These are phyloP conservation scores for Septoria petroselini DNA, from an alignment of 2,329 filamentous ascomycete genomes.

Conservation along the genomic window DNA sequence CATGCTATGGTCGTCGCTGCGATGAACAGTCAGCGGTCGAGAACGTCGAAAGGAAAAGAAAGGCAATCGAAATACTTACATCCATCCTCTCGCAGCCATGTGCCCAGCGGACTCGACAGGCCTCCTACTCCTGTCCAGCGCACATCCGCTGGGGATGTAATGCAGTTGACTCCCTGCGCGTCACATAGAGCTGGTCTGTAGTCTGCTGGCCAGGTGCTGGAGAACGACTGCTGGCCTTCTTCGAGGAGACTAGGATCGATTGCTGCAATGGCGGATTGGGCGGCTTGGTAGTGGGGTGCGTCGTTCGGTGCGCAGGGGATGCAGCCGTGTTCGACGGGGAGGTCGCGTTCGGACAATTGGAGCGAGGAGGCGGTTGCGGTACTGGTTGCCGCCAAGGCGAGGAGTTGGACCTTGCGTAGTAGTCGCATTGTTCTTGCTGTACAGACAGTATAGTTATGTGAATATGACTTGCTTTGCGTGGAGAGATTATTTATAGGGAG, in stretches of 20 bases:
- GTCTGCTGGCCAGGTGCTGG: not conserved
- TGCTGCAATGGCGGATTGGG: not conserved
- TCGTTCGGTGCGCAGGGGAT: not conserved
- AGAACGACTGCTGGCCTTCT: not conserved
- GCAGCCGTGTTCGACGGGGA: not conserved
- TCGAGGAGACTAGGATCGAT: not conserved
- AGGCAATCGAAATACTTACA: not conserved
- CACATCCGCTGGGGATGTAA: not conserved
- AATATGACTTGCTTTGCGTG: no score
- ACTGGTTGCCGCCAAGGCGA: no score
- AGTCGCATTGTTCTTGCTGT: no score
- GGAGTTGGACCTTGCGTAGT: no score
- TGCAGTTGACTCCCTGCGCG: not conserved
- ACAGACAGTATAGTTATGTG: no score
- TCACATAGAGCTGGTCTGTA: not conserved
- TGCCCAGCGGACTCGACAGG: not conserved
- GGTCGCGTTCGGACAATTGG: no score
- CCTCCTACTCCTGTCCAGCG: not conserved
- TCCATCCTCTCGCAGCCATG: conserved; percentile 1
- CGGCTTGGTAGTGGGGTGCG: not conserved
- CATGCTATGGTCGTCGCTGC: not conserved
- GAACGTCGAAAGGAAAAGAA: not conserved
- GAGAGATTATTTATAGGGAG: no score
- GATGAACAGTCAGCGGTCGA: not conserved
- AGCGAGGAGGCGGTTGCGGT: no score